These are phyloP conservation scores for Musa balbisiana DNA, from an alignment of 202 grass and related monocot species.

Conservation along the genomic window DNA sequence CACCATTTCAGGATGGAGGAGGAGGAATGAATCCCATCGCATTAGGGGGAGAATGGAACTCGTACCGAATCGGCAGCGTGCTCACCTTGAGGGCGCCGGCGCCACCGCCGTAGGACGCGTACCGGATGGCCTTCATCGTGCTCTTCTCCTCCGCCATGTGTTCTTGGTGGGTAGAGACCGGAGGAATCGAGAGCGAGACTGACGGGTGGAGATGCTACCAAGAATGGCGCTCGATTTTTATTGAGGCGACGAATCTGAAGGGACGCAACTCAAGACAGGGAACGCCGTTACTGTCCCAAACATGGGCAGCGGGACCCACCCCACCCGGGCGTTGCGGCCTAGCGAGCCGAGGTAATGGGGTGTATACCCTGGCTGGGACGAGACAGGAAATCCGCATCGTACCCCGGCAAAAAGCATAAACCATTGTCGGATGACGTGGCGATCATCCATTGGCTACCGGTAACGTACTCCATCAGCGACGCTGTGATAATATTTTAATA, in stretches of 20 bases:
- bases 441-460: no score
- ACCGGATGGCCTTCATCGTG: slow-evolving; percentile 5
- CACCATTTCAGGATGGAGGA: neutral
- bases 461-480: no score
- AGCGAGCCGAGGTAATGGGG: neutral
- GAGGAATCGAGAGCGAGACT: neutral
- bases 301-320: neutral
- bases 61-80: neutral
- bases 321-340: no score
- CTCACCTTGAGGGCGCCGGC: neutral
- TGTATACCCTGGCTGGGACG: neutral
- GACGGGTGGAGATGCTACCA: neutral
- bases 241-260: no score
- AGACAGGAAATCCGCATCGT: neutral
- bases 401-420: no score
- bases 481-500: no score
- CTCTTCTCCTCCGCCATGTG: neutral
- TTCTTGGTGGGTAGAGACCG: neutral
- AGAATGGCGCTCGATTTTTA: no score
- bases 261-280: neutral
- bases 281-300: neutral
- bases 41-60: neutral
- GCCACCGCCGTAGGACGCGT: slow-evolving; percentile 6
- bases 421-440: no score
- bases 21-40: neutral